phyloP scores from a whole-genome alignment of 257 asterid genomes.

The Voacanga thouarsii region DNA sequence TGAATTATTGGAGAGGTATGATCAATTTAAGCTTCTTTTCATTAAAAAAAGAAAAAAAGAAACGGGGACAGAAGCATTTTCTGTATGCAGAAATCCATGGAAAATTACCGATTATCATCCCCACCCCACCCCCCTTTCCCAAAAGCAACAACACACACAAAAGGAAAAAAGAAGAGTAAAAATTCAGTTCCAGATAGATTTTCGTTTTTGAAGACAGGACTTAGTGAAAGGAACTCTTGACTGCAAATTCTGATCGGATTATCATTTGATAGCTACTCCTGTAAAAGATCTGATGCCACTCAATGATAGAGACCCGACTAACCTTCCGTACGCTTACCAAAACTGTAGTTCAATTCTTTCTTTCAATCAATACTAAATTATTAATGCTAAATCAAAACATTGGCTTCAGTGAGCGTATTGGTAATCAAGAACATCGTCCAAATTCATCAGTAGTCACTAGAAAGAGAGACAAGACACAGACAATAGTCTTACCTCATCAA shows the following conservation, averaged over 20 bases:
- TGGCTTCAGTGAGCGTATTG: constrained; percentile 15
- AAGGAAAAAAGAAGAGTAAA: not conserved
- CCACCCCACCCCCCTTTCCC: no score
- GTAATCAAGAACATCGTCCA: constrained; percentile 3
- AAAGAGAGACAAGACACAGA: not conserved
- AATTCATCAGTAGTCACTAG: not conserved
- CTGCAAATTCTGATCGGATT: constrained; percentile 24
- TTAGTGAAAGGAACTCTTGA: constrained; percentile 27
- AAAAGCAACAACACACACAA: no score
- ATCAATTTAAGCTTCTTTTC: not conserved
- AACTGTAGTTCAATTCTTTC: not conserved
- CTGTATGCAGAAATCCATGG: not conserved
- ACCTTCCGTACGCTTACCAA: constrained; percentile 4
- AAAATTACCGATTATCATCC: not conserved
- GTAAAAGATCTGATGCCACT: constrained; percentile 20
- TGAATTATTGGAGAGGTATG: not conserved
- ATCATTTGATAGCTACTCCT: constrained; percentile 28
- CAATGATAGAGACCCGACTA: constrained; percentile 26
- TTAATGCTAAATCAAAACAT: not conserved
- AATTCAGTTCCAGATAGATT: not conserved
- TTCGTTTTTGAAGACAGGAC: constrained; percentile 7
- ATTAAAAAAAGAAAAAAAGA: not conserved
- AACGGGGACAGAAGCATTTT: not conserved
- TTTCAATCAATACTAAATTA: not conserved
- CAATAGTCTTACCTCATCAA: constrained; percentile 73